phyloP scores from a whole-genome alignment of 176 grass and related monocot genomes.

The Zoysia japonica region DNA sequence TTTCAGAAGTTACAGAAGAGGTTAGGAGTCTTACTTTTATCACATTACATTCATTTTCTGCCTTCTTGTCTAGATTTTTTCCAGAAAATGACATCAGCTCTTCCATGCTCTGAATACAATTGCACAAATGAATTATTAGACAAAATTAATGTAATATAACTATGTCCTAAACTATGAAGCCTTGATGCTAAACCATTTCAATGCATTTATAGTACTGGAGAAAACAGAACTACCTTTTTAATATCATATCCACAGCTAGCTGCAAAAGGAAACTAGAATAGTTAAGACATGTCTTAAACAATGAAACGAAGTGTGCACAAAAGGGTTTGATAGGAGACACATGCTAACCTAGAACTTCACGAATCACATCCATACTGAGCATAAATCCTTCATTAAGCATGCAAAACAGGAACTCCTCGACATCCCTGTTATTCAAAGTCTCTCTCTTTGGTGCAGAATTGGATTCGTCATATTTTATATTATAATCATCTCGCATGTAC shows the following conservation, averaged over 20 bases:
- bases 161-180: background rate
- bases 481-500: conserved; percentile 48
- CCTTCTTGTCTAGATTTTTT: conserved; percentile 52
- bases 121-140: conserved; percentile 15
- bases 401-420: conserved; percentile 91
- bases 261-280: conserved; percentile 51
- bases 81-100: conserved; percentile 72
- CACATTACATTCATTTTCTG: conserved; percentile 32
- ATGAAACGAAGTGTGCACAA: conserved; percentile 18
- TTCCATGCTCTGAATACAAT: conserved; percentile 74
- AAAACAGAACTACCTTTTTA: conserved; percentile 69
- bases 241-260: conserved; percentile 83
- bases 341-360: conserved; percentile 78
- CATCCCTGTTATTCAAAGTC: conserved; percentile 61
- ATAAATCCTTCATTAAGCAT: conserved; percentile 98
- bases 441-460: conserved; percentile 57
- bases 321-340: conserved; percentile 22
- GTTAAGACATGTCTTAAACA: conserved; percentile 34
- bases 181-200: conserved; percentile 21
- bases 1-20: conserved; percentile 18
- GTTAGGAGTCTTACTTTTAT: conserved; percentile 46
- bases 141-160: conserved; percentile 14
- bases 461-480: conserved; percentile 43
- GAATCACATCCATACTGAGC: conserved; percentile 69
- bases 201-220: conserved; percentile 7